Conservation (phyloP, 2,329 filamentous ascomycete species). For the Colletotrichum agaves region DNA sequence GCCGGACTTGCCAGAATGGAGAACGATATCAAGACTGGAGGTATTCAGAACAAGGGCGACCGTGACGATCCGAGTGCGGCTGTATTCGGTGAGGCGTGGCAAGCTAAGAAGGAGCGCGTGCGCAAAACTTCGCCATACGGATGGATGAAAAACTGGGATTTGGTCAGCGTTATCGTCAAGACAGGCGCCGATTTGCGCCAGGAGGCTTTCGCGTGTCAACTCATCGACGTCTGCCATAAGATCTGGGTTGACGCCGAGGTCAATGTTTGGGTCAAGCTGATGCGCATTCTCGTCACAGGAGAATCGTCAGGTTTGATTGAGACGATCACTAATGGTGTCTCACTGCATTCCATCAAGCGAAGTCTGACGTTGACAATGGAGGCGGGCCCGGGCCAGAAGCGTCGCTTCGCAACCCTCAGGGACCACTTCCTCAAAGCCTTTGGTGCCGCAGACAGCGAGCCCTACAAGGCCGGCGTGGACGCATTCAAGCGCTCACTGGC, state of each 20-base stretch:
- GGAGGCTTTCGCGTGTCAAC: conserved; percentile 87
- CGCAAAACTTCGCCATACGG: conserved; percentile 85
- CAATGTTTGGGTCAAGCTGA: conserved; percentile 88
- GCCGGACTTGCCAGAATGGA: conserved; percentile 87
- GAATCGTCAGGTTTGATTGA: conserved; percentile 87
- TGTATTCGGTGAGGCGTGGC: conserved; percentile 89
- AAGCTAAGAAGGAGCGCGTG: conserved; percentile 85
- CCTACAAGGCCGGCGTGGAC: conserved; percentile 77
- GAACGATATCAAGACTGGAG: conserved; percentile 88
- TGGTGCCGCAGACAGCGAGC: conserved; percentile 74
- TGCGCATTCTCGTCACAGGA: conserved; percentile 87
- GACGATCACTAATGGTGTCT: conserved; percentile 89
- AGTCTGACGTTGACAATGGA: conserved; percentile 82
- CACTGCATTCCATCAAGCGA: conserved; percentile 85
- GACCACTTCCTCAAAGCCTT: conserved; percentile 88
- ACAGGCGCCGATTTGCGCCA: conserved; percentile 85
- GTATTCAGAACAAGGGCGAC: conserved; percentile 82
- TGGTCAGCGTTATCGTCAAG: conserved; percentile 88
- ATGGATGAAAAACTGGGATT: conserved; percentile 91
- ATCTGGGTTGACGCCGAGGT: conserved; percentile 82
- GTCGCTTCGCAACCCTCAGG: conserved; percentile 81
- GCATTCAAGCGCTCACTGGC: conserved; percentile 85
- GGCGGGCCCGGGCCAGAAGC: conserved; percentile 70
- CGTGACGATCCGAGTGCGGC: conserved; percentile 87
- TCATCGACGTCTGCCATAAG: conserved; percentile 83